Evolutionary conservation across 306 rosid species (phyloP).

Genomic region (Castanea mollissima): DNA sequence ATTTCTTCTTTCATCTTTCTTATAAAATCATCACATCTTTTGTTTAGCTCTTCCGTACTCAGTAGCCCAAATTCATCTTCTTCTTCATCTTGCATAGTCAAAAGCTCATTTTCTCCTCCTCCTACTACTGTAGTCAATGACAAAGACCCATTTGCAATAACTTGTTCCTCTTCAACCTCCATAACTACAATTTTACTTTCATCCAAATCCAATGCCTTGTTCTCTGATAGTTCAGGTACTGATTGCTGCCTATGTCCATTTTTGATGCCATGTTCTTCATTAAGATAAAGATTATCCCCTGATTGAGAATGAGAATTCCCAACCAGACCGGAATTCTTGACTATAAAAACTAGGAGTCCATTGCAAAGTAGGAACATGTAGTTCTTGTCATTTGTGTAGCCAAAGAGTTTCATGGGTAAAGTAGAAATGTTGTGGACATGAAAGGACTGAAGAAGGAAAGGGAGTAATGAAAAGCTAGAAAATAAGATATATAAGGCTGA

Average conservation of each 20-base stretch:
- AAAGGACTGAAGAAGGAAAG: slow-evolving; percentile 26
- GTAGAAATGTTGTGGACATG: slow-evolving; percentile 17
- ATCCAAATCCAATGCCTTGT: neutral
- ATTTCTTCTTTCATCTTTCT: slow-evolving; percentile 60
- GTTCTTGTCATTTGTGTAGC: slow-evolving; percentile 39
- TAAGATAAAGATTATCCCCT: neutral
- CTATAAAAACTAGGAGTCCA: slow-evolving; percentile 48
- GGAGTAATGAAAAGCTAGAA: slow-evolving; percentile 19
- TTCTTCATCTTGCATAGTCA: neutral
- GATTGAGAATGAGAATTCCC: slow-evolving; percentile 19
- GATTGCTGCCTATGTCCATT: neutral
- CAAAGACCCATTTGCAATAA: neutral
- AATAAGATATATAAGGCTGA: slow-evolving; percentile 33
- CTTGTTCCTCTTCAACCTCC: slow-evolving; percentile 20
- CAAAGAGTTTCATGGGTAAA: slow-evolving; percentile 26
- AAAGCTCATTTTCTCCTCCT: neutral
- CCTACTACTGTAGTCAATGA: neutral
- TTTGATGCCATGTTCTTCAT: neutral
- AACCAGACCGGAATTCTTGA: slow-evolving; percentile 40
- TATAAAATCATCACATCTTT: slow-evolving; percentile 78
- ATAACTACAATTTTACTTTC: neutral
- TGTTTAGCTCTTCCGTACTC: slow-evolving; percentile 64
- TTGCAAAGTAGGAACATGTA: slow-evolving; percentile 69
- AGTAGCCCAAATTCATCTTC: slow-evolving; percentile 13
- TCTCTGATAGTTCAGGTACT: neutral